These are phyloP conservation scores for Diaporthe sp. DNA, from an alignment of 2,329 filamentous ascomycete genomes.

Conservation along the genomic window DNA sequence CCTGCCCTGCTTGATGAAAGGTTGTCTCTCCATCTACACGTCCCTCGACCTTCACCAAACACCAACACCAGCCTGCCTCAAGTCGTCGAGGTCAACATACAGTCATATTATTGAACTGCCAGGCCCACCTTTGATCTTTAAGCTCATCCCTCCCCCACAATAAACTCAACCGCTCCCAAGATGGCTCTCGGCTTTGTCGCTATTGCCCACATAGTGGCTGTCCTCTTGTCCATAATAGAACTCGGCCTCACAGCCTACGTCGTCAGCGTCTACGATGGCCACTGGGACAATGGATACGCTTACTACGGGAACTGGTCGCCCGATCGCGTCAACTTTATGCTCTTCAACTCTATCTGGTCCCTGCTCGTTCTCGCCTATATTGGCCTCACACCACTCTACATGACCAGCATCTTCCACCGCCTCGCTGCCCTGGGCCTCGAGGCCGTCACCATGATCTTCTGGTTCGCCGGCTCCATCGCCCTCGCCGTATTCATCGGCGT, in stretches of 20 bases:
- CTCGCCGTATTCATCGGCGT: constrained; percentile 73
- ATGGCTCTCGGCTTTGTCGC: constrained; percentile 68
- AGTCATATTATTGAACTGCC: not conserved
- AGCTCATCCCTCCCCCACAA: not conserved
- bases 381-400: constrained; percentile 72
- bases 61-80: not conserved
- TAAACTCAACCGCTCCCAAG: constrained; percentile 35
- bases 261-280: constrained; percentile 57
- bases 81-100: not conserved
- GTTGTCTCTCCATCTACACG: not conserved
- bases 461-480: constrained; percentile 88
- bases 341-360: constrained; percentile 84
- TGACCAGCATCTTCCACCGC: constrained; percentile 69
- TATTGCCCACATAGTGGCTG: constrained; percentile 74
- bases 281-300: constrained; percentile 40
- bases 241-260: constrained; percentile 80
- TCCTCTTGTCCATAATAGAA: constrained; percentile 76
- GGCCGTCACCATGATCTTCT: constrained; percentile 82
- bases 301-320: constrained; percentile 51
- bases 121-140: not conserved
- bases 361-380: constrained; percentile 78
- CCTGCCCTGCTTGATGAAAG: not conserved
- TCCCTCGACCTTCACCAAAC: not conserved
- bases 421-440: constrained; percentile 76
- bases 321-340: constrained; percentile 76